These are phyloP conservation scores for Solioccasus polychromus DNA, from an alignment of 768 basidiomycete species.

Conservation along the genomic window DNA sequence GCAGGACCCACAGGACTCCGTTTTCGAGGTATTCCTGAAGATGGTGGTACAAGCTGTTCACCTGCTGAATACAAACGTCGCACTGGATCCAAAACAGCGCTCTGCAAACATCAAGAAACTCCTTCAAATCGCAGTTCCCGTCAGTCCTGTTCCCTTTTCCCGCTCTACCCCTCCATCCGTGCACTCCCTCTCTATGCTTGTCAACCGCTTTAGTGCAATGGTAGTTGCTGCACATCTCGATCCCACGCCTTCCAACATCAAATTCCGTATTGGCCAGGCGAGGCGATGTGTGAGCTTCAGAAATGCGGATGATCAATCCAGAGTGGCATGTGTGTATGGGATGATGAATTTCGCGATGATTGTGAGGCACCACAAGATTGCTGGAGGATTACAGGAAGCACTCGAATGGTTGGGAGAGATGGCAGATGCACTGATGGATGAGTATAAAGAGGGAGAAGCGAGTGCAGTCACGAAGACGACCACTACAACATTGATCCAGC, in stretches of 20 bases:
- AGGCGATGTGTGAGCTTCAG: constrained; percentile 65
- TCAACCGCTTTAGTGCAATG: constrained; percentile 77
- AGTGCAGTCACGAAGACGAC: constrained; percentile 21
- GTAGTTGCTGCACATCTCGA: constrained; percentile 70
- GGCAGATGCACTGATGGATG: constrained; percentile 48
- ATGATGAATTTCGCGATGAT: constrained; percentile 68
- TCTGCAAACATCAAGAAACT: constrained; percentile 59
- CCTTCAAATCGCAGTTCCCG: constrained; percentile 67
- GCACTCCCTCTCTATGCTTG: constrained; percentile 68
- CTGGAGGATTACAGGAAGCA: constrained; percentile 44
- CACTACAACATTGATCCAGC: constrained; percentile 41
- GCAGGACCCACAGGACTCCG: constrained; percentile 57
- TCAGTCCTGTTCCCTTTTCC: constrained; percentile 65
- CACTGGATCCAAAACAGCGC: constrained; percentile 32
- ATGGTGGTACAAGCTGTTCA: constrained; percentile 64
- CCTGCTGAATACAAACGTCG: constrained; percentile 32
- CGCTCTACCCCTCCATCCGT: constrained; percentile 46
- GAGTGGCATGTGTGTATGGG: constrained; percentile 72
- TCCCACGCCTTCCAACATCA: constrained; percentile 43
- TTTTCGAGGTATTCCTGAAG: constrained; percentile 80
- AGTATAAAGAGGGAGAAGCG: constrained; percentile 40
- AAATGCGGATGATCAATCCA: constrained; percentile 59
- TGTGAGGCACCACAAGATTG: constrained; percentile 49
- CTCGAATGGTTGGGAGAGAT: constrained; percentile 67
- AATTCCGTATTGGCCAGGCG: constrained; percentile 59